Base-by-base conservation (phyloP, 2,329 filamentous ascomycete species). In the Dactylellina parvicollis region DNA sequence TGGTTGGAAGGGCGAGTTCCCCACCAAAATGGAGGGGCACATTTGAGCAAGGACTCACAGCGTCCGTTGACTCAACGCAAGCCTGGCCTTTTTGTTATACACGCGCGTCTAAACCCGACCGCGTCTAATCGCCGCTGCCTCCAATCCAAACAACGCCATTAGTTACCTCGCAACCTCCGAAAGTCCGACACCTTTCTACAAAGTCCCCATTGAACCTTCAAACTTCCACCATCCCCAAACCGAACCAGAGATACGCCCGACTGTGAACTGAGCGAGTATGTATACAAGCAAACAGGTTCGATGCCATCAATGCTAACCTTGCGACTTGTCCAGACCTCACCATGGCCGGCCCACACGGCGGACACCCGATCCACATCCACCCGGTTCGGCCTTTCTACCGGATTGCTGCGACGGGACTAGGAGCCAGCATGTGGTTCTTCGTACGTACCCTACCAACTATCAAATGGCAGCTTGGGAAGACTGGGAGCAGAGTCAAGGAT, bases 381-480 rank as follows among this genome's bases (percentile, higher is more conserved):
- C 86, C 85, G 32, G 85, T 83, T 52, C 85, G 87, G 75, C 88
- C 87, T 47, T 80, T 96, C 76, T 96, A 98, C 85, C 88, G 92
- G 80, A 90, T 94, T 82, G 87, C 89, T 69, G 94, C 91, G 49
- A 97, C 92, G 46, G 91, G 89, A 75, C 85, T 99, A 75, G 91
- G 92, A 77, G 95, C 95, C 62, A 91, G 90, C 83, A 99, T 98
- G 95, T 99, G 95, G 95, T 98, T 99, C 84, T 99, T 95, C 82
- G 93, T 98, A 87, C 80, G 90, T 65, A 14, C 10, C 8, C 24
- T 26, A 22, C 14, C n/a, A 22, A 26, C 26, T 52, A 64, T 75
- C 77, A 64, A 77, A 55, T 76, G 65, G 44, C 40, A 55, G 28
- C 59, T n/a, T 32, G 4, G 16, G 55, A 52, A 10, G 24, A 18